A percentile compares a stretch with the other conserved stretches of the same genome.
phyloP scores from a whole-genome alignment of 495 filamentous ascomycete species.

The Peziza echinospora region DNA sequence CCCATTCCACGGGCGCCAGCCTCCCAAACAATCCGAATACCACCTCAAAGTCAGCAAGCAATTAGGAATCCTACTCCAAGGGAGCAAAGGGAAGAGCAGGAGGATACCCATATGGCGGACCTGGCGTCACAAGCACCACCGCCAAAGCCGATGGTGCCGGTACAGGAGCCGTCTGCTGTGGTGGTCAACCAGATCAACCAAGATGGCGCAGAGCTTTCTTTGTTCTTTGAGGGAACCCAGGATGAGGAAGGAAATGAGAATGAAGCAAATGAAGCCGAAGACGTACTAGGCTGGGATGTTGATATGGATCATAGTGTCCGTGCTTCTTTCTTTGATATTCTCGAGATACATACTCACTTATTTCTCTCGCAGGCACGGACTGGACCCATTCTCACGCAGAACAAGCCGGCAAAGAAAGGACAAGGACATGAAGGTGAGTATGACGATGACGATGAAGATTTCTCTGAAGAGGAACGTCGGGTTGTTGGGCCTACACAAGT shows the following conservation, averaged over 20 bases:
- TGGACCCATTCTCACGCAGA: not conserved
- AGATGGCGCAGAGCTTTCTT: not conserved
- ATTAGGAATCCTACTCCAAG: not conserved
- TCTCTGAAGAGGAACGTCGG: not conserved
- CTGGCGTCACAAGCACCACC: not conserved
- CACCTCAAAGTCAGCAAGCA: not conserved
- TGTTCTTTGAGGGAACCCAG: not conserved
- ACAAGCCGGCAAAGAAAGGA: not conserved
- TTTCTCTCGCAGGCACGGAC: not conserved
- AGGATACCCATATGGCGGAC: not conserved
- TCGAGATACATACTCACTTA: not conserved
- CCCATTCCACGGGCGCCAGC: too few relatives aligned
- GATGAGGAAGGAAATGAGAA: not conserved
- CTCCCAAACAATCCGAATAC: not conserved
- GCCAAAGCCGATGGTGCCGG: not conserved
- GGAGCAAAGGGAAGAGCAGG: not conserved
- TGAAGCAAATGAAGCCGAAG: not conserved
- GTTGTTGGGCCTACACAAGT: slow-evolving; percentile 1
- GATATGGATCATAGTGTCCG: not conserved
- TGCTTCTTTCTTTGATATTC: not conserved
- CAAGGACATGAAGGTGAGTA: not conserved
- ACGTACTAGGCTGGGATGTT: not conserved
- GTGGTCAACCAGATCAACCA: too few relatives aligned
- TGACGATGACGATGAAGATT: not conserved
- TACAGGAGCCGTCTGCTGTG: too few relatives aligned